Base-by-base conservation (phyloP, 108 stramenopile genomes). In the Chaetoceros muelleri region DNA sequence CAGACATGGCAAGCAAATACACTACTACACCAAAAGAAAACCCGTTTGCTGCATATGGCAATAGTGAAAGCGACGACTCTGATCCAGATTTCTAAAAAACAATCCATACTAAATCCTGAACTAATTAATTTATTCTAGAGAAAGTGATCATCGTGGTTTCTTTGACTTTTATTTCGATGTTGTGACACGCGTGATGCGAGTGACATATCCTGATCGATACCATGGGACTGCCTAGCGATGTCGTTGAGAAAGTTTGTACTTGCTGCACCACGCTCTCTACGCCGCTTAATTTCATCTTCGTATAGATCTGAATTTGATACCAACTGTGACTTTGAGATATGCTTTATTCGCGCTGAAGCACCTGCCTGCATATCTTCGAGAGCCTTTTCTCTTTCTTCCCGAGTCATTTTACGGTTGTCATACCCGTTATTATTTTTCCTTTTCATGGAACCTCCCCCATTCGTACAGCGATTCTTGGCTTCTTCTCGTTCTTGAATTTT, bases 1-100 rank as follows among this genome's bases (percentile, higher is more conserved):
- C 57, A 18, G 84, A 87, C 69, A 55, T 84, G 60, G 86, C 81
- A 20, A 60, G 68, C 44, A 79, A 82, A 66, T 64, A 79, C 52
- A n/a, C 51, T 58, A 44, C 21, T 18, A 52, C 13, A 40, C 5
- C 5, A 40, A 40, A 13, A 13, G 13, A 13, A 10, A 40, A 40
- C 13, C 34, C 34, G 13, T 40, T 40, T 40, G 34, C 5, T 40
- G 34, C 34, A 40, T 5, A 13, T 13, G 13, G 34, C 34, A 13
- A 40, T 13, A 40, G 34, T 13, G 5, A 5, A n/a, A n/a, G n/a
- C 8, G 34, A 40, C 13, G 34, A 40, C 34, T 40, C 34, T 40
- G 34, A 40, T 40, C 8, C 5, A 10, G 34, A 13, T 40, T 40
- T 40, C 34, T 40, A 40, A 13, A n/a, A n/a, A n/a, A n/a, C n/a